phyloP scores from a whole-genome alignment of 2,329 filamentous ascomycete genomes.

The Microcyclospora tardicrescens region DNA sequence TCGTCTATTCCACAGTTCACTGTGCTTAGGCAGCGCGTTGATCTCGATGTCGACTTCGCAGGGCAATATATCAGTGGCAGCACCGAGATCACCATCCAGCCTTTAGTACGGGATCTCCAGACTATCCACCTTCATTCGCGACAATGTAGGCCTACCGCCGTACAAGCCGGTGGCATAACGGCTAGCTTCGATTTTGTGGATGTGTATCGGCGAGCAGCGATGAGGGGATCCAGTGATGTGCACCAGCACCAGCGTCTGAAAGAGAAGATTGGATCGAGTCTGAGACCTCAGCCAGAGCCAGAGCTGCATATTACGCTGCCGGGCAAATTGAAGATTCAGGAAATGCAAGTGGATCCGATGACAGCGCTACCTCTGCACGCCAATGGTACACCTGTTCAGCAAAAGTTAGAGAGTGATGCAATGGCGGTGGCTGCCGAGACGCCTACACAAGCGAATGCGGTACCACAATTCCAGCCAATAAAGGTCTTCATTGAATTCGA shows the following conservation, averaged over 20 bases:
- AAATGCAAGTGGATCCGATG: conserved; percentile 37
- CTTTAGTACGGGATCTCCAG: conserved; percentile 42
- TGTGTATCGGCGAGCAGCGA: conserved; percentile 52
- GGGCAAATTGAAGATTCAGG: conserved; percentile 47
- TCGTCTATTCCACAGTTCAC: conserved; percentile 33
- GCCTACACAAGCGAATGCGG: conserved; percentile 14
- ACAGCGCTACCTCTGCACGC: conserved; percentile 21
- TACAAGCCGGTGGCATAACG: conserved; percentile 35
- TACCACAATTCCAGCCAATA: conserved; percentile 44
- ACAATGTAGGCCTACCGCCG: conserved; percentile 44
- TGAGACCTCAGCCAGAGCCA: conserved; percentile 39
- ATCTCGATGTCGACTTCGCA: conserved; percentile 78
- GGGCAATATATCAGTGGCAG: conserved; percentile 61
- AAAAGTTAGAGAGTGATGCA: conserved; percentile 21
- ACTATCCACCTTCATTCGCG: conserved; percentile 48
- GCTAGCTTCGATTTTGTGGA: conserved; percentile 38
- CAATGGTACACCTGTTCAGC: conserved; percentile 28
- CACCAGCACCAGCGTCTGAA: conserved; percentile 68
- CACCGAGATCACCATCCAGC: conserved; percentile 69
- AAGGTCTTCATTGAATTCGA: conserved; percentile 63
- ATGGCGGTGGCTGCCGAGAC: conserved; percentile 21
- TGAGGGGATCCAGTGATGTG: conserved; percentile 49
- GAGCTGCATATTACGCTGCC: conserved; percentile 49
- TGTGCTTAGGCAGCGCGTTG: conserved; percentile 73
- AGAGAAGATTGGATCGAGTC: conserved; percentile 49